Evolutionary conservation across 179 eudicot genomes (phyloP).

Genomic region (Patellifolia procumbens): DNA sequence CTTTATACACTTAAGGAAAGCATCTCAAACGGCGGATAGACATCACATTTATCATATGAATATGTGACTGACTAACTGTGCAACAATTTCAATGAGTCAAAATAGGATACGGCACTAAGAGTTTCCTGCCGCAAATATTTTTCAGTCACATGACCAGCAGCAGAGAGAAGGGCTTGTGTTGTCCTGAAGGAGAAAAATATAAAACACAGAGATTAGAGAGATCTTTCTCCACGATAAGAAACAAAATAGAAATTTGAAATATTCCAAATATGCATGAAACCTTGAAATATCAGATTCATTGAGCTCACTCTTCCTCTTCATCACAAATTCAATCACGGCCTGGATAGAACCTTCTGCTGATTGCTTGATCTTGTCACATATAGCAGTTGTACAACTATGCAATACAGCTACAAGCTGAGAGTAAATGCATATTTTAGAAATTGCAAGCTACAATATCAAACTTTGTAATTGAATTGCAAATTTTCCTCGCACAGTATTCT

Average conservation of each 20-base stretch:
- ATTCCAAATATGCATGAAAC: constrained; percentile 34
- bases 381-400: constrained; percentile 72
- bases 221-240: neutral
- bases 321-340: constrained; percentile 86
- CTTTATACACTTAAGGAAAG: constrained; percentile 55
- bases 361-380: constrained; percentile 89
- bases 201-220: constrained; percentile 14
- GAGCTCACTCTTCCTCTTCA: constrained; percentile 81
- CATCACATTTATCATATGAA: neutral
- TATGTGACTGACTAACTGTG: neutral
- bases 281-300: constrained; percentile 85
- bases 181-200: constrained; percentile 57
- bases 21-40: constrained; percentile 6
- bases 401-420: constrained; percentile 85
- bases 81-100: neutral
- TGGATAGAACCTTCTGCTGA: constrained; percentile 97
- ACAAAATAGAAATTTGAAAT: neutral
- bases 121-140: constrained; percentile 93
- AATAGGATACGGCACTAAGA: constrained; percentile 88
- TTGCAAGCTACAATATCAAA: neutral
- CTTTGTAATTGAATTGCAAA: neutral
- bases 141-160: constrained; percentile 73
- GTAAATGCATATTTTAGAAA: neutral
- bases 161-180: constrained; percentile 90
- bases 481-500: neutral